These are phyloP conservation scores for Sporisorium sorghi DNA, from an alignment of 1,284 basidiomycete genomes.

Conservation along the genomic window DNA sequence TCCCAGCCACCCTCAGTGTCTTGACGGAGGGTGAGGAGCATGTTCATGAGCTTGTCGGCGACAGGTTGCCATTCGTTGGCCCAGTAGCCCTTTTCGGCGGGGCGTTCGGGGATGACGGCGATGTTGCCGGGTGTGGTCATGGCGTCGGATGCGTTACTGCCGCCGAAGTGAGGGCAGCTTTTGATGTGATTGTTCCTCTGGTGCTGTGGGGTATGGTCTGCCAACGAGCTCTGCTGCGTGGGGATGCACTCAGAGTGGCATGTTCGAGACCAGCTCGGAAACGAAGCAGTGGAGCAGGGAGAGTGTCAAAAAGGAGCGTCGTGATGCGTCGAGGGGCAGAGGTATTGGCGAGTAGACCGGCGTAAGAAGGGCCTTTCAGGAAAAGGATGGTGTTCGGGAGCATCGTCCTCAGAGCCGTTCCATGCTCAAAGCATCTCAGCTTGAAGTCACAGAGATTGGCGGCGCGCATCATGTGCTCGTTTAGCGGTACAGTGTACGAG, in stretches of 20 bases:
- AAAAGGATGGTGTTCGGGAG: conserved; percentile 2
- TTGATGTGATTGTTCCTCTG: background rate
- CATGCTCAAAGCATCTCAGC: too few species aligned
- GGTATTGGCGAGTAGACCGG: background rate
- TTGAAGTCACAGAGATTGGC: background rate
- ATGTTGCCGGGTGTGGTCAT: conserved; percentile 34
- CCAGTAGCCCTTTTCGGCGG: conserved; percentile 47
- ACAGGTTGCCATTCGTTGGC: conserved; percentile 36
- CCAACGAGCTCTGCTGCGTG: background rate
- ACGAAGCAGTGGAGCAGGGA: background rate
- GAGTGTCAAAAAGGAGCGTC: background rate
- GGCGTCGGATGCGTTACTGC: background rate
- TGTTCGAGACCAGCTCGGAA: background rate
- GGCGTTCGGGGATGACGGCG: conserved; percentile 47
- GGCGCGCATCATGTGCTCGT: background rate
- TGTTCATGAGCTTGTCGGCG: conserved; percentile 36
- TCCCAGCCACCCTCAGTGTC: conserved; percentile 47
- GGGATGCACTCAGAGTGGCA: background rate
- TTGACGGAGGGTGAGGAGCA: conserved; percentile 36
- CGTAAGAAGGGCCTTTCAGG: background rate
- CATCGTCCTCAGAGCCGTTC: background rate
- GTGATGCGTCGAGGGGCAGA: background rate
- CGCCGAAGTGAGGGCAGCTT: too few species aligned
- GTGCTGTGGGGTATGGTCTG: too few species aligned
- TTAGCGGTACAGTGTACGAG: too few species aligned